Conservation (phyloP, 163 green algal genomes). For the Coccomyxa subellipsoidea region DNA sequence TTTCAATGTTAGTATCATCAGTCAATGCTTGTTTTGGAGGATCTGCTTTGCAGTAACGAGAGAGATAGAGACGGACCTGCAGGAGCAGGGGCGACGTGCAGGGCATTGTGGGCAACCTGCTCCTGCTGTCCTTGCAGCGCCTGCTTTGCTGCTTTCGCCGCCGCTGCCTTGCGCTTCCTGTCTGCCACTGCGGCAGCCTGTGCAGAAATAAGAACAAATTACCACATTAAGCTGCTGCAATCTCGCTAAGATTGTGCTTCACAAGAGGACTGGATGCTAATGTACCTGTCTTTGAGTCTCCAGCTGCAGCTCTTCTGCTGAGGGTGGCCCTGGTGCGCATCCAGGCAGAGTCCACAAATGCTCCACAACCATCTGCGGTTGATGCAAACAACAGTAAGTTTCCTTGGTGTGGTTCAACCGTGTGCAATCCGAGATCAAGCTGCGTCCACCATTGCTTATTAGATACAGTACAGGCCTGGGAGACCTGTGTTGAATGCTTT, state of each 20-base stretch:
- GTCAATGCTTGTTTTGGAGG: not conserved
- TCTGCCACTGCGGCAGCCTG: not conserved
- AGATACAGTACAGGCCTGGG: no score
- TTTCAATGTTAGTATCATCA: not conserved
- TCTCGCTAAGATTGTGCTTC: no score
- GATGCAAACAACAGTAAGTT: not conserved
- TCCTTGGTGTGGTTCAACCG: no score
- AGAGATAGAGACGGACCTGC: not conserved
- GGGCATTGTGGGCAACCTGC: not conserved
- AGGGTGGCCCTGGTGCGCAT: not conserved
- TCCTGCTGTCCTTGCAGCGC: slow-evolving; percentile 16
- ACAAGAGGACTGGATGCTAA: no score
- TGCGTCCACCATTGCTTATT: no score
- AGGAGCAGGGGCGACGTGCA: not conserved
- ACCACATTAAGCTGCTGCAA: no score
- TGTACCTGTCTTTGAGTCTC: not conserved
- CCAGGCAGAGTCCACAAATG: not conserved
- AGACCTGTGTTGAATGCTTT: not conserved
- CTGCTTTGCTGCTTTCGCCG: not conserved
- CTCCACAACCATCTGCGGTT: not conserved
- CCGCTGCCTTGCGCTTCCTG: slow-evolving; percentile 9
- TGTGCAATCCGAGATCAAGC: no score
- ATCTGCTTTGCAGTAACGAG: not conserved
- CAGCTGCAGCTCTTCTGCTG: not conserved
- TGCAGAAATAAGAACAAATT: no score